Conservation (phyloP, 129 eudicot genomes). For the Lactuca sativa region DNA sequence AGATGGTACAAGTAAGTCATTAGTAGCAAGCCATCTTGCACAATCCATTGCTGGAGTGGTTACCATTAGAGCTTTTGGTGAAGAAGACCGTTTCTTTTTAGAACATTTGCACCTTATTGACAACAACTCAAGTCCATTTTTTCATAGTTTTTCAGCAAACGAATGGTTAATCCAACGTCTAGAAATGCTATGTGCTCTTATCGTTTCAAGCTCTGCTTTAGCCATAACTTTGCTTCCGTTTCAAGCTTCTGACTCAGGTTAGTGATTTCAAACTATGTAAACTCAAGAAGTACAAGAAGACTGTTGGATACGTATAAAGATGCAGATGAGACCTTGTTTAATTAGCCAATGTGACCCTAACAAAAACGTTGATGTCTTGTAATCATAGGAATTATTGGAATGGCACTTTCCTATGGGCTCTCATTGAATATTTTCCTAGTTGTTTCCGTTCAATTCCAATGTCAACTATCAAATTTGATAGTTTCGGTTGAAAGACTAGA, state of each 20-base stretch:
- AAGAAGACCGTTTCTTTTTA: conserved; percentile 55
- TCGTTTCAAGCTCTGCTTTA: conserved; percentile 60
- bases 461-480: conserved; percentile 50
- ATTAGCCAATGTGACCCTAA: no score
- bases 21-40: conserved; percentile 64
- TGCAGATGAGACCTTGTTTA: no score
- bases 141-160: conserved; percentile 68
- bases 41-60: conserved; percentile 67
- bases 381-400: conserved; percentile 64
- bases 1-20: conserved; percentile 76
- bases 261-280: conserved; percentile 1
- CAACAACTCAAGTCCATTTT: conserved; percentile 53
- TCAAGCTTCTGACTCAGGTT: conserved; percentile 57
- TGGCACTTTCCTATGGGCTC: conserved; percentile 73
- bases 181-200: conserved; percentile 56
- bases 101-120: conserved; percentile 52
- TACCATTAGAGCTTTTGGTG: conserved; percentile 75
- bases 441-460: conserved; percentile 43
- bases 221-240: conserved; percentile 56
- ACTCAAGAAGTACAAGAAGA: background rate
- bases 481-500: conserved; percentile 71
- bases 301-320: no score
- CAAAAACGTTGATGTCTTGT: conserved; percentile 6
- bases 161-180: conserved; percentile 77
- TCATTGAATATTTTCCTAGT: conserved; percentile 55